Base-by-base conservation (phyloP, 2,329 filamentous ascomycete species). In the Calonectria ilicicola region DNA sequence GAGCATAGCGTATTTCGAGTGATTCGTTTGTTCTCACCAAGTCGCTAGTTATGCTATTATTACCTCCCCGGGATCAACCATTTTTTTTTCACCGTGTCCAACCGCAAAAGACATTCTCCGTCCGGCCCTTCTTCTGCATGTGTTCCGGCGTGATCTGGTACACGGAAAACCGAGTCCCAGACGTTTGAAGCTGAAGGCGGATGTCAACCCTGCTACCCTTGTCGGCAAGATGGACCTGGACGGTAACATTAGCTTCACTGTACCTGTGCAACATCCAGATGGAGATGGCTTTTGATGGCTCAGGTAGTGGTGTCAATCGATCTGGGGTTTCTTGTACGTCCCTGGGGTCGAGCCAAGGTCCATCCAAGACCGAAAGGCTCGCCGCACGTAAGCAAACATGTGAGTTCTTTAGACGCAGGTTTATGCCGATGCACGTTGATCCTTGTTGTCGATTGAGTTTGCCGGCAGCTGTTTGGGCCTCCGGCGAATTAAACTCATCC, bases 21-120 rank as follows among this genome's bases (percentile, higher is more conserved):
- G 29, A n/a, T 8, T 15, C 19, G 14, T 29, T 44, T 14, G 17
- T 10, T 46, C 44, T 29, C 38, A 42, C 44, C 17, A 44, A 42
- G 66, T 42, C 70, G 56, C 73, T 38, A 42, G 49, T 53, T 42
- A 65, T 73, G 72, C 73, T 73, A 74, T 73, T 73, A 74, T 76
- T 75, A 72, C 77, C 60, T 67, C 51, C 70, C 72, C 72, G 47
- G 38, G 46, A 53, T n/a, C 26, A 46, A 72, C 42, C 40, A 65
- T 75, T 74, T 70, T 6, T 75, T 74, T 70, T 6, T 5, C 60
- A 60, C 49, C 38, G 51, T 62, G 49, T 65, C 58, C 32, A 35
- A 53, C 49, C n/a, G 66, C 32, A 32, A 32, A 14, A 32, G 23
- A 10, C 38, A n/a, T 58, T 47, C 53, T 40, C 53, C 56, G 66